Percentiles rank a stretch among this genome's conserved stretches.
Conservation (phyloP, 129 eudicot species). For the Flaveria linearis region DNA sequence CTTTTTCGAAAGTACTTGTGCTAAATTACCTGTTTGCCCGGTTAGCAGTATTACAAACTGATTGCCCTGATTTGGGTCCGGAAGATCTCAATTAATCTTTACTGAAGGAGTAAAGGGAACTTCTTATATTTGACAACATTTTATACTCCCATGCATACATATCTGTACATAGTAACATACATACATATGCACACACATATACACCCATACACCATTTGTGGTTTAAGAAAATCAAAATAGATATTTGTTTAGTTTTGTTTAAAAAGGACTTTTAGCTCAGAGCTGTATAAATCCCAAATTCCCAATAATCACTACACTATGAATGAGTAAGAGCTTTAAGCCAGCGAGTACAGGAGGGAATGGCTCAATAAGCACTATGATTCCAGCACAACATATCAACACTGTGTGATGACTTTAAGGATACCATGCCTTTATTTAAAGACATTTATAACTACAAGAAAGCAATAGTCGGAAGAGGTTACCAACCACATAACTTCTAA, state of each 20-base stretch:
- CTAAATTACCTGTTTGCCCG: neutral
- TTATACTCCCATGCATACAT: slow-evolving; percentile 19
- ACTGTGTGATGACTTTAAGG: neutral
- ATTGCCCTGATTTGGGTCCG: neutral
- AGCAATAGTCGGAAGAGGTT: neutral
- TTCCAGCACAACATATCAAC: neutral
- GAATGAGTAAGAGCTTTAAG: neutral
- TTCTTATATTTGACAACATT: neutral
- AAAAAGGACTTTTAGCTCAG: too few relatives aligned
- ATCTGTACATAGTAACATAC: neutral
- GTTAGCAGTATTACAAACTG: neutral
- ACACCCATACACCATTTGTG: neutral
- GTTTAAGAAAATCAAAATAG: neutral
- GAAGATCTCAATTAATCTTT: neutral
- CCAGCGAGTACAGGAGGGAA: neutral
- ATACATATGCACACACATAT: neutral
- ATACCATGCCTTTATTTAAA: neutral
- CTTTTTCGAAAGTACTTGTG: neutral
- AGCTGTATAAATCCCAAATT: neutral
- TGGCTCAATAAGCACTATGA: neutral
- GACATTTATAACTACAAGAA: neutral
- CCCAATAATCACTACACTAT: neutral
- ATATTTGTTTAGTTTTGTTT: slow-evolving; percentile 1
- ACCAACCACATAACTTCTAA: slow-evolving; percentile 12
- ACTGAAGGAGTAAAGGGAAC: neutral